Percentiles rank a stretch among this genome's conserved stretches.
Evolutionary conservation across 352 stramenopile genomes (phyloP).

Genomic region (Phytopythium vexans): DNA sequence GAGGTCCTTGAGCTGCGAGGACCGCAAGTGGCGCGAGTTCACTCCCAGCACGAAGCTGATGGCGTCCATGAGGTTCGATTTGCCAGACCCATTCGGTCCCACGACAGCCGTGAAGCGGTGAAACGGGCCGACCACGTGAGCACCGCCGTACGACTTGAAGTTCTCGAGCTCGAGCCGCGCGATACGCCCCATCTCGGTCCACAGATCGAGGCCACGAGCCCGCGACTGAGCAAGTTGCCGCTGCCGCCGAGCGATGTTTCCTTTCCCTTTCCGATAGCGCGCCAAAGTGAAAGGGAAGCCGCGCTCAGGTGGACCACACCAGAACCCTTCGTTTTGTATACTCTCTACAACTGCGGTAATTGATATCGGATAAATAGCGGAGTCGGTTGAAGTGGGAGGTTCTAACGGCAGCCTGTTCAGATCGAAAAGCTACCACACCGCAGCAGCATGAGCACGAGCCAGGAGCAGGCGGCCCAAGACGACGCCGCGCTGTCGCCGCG

Average conservation of each 20-base stretch:
- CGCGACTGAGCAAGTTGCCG: constrained; percentile 3
- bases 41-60: constrained; percentile 99
- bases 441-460: too few relatives aligned
- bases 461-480: too few relatives aligned
- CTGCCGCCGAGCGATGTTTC: not conserved
- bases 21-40: constrained; percentile 94
- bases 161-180: constrained; percentile 97
- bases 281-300: too few relatives aligned
- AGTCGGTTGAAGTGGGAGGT: too few relatives aligned
- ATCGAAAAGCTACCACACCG: too few relatives aligned
- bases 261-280: too few relatives aligned
- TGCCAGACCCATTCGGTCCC: constrained; percentile 96
- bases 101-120: constrained; percentile 97
- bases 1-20: constrained; percentile 95
- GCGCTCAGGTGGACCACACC: too few relatives aligned
- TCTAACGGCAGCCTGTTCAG: too few relatives aligned
- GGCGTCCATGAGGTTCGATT: constrained; percentile 94
- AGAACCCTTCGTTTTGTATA: too few relatives aligned
- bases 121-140: constrained; percentile 95
- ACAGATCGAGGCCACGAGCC: not conserved
- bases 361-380: too few relatives aligned
- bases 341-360: too few relatives aligned
- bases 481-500: too few relatives aligned
- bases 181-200: constrained; percentile 76
- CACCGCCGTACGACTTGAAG: constrained; percentile 99